Base-by-base conservation (phyloP, 78 protist genomes). In the Monocercomonoides exilis region DNA sequence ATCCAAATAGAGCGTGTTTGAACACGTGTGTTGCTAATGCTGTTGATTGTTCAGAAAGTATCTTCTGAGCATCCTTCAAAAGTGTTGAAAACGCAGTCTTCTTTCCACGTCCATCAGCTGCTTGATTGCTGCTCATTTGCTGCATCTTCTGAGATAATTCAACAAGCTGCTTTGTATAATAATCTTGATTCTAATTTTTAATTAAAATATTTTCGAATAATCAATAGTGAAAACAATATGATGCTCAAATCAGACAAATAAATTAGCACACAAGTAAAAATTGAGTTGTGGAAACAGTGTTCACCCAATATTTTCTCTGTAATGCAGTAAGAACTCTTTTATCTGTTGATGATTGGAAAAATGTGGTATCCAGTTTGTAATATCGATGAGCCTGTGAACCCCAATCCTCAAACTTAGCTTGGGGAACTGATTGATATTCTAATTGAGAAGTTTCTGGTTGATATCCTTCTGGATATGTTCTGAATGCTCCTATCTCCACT, bases 401-500 rank as follows among this genome's bases (percentile, higher is more conserved):
- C 87, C 94, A 96, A 87, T 96, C 98, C 84, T 94, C 97, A 44
- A 96, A 93, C 90, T 96, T 96, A 84, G 87, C 77, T 33, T 88
- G 80, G 46, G 98, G 98, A 44, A 70, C 6, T 2, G 44, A 77
- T 89, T 94, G 96, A 88, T 94, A 94, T 84, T 94, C 94, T 77
- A 81, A 88, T 1, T 79, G 84, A 11, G 42, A 90, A 41, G 93
- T 92, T 5, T 92, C 93, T 36, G 98, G 96, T 84, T 87, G 88
- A 91, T 93, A 94, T 44, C 87, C 88, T 84, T 44, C 81, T 35
- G 99, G 99, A 41, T 94, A 95, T 6, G 97, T 95, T 38, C 97
- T 93, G 80, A 96, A 96, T 29, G 97, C 97, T 2, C 99, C 99
- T 44, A 96, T 93, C 34, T 95, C 97, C 36, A 96, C 99, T 84